Evolutionary conservation across 345 rosid genomes (phyloP).

Genomic region (Geranium rotundifolium): DNA sequence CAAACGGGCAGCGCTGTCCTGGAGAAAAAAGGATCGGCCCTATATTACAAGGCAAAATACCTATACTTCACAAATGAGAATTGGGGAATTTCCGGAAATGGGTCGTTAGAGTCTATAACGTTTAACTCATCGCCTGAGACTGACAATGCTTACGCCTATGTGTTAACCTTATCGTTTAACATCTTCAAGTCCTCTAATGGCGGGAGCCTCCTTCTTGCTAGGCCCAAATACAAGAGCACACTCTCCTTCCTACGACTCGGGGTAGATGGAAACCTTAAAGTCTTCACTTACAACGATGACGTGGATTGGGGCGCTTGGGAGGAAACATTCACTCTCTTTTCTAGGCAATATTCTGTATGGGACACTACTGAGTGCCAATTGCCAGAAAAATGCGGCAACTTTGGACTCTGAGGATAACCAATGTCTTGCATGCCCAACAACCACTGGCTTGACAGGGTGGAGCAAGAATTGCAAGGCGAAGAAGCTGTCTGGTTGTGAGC

Average conservation of each 20-base stretch:
- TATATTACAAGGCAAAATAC: constrained; percentile 20
- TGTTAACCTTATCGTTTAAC: constrained; percentile 9
- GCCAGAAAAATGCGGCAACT: constrained; percentile 29
- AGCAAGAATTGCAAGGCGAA: constrained; percentile 21
- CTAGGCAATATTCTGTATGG: too few relatives aligned
- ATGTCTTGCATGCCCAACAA: constrained; percentile 43
- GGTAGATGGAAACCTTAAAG: constrained; percentile 39
- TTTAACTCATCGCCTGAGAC: constrained; percentile 6
- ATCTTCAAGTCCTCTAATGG: constrained; percentile 1
- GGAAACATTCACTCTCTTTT: too few relatives aligned
- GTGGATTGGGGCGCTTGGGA: constrained; percentile 15
- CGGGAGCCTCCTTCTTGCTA: constrained; percentile 6
- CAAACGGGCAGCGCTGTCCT: constrained; percentile 25
- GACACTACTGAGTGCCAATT: too few relatives aligned
- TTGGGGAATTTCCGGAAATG: background rate
- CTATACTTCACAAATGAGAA: constrained; percentile 15
- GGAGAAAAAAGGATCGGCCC: constrained; percentile 22
- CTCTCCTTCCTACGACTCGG: constrained; percentile 29
- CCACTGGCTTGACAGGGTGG: constrained; percentile 32
- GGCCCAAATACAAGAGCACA: constrained; percentile 37
- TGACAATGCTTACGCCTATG: constrained; percentile 18
- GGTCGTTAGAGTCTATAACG: constrained; percentile 11
- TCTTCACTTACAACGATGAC: constrained; percentile 28
- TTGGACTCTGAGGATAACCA: constrained; percentile 41
- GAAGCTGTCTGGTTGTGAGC: constrained; percentile 20